phyloP scores from a whole-genome alignment of 495 filamentous ascomycete species.

The Hypoxylon cercidicola region DNA sequence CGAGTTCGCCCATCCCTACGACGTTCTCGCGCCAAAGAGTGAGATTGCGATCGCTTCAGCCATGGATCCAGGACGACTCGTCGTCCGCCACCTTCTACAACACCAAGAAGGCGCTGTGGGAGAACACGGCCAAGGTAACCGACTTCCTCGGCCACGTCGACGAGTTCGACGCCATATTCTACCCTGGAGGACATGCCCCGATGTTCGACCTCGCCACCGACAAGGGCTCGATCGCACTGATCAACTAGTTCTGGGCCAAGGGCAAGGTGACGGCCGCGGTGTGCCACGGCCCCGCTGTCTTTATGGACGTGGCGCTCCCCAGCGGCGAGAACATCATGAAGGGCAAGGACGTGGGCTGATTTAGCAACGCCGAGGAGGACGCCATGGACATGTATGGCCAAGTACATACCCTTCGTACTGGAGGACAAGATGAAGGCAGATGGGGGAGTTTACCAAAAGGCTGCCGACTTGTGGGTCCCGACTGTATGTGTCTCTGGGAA shows the following conservation, averaged over 20 bases:
- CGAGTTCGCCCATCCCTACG: conserved; percentile 69
- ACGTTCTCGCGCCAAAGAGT: conserved; percentile 59
- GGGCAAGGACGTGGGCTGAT: conserved; percentile 63
- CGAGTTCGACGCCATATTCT: conserved; percentile 71
- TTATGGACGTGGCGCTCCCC: conserved; percentile 62
- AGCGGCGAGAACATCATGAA: conserved; percentile 60
- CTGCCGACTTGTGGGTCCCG: conserved; percentile 61
- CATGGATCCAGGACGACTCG: conserved; percentile 58
- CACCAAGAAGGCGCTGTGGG: conserved; percentile 61
- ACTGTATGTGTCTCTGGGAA: conserved; percentile 62
- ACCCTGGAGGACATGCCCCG: conserved; percentile 71
- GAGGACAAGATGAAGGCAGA: conserved; percentile 61
- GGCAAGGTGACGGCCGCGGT: conserved; percentile 67
- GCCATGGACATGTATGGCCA: conserved; percentile 51
- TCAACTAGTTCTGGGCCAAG: conserved; percentile 62
- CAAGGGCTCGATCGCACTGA: conserved; percentile 57
- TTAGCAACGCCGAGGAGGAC: conserved; percentile 68
- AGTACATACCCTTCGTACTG: conserved; percentile 65
- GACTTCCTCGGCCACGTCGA: conserved; percentile 57
- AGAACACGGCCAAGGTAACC: conserved; percentile 63
- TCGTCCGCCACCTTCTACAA: conserved; percentile 58
- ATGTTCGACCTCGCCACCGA: conserved; percentile 68
- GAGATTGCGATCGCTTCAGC: conserved; percentile 66
- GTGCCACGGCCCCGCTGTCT: conserved; percentile 66
- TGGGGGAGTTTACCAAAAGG: conserved; percentile 63